Evolutionary conservation across 139 green algal species (phyloP).

Genomic region (Trebouxia sp.): DNA sequence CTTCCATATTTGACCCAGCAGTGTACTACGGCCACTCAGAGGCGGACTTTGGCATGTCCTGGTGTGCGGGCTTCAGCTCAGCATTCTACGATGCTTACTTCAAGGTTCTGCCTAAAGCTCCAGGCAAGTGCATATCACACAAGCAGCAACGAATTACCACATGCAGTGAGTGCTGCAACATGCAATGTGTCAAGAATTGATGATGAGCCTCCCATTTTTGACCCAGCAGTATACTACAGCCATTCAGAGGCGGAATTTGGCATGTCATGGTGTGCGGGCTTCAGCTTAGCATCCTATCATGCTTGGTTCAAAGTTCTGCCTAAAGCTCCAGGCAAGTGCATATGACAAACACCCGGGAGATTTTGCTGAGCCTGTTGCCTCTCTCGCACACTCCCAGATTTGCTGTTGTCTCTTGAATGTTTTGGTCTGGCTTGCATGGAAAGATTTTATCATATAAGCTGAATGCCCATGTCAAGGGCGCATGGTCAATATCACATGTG

Average conservation of each 20-base stretch:
- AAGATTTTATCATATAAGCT: too few species aligned
- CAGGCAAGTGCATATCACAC: conserved; percentile 24
- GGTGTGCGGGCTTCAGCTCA: conserved; percentile 64
- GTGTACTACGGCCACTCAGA: conserved; percentile 79
- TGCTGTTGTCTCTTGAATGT: too few species aligned
- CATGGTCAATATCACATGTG: too few species aligned
- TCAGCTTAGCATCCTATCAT: conserved; percentile 57
- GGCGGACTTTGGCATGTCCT: conserved; percentile 95
- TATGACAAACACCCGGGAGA: too few species aligned
- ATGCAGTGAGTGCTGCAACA: too few species aligned
- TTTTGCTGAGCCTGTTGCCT: too few species aligned
- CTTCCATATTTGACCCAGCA: conserved; percentile 83
- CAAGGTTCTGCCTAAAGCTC: conserved; percentile 68
- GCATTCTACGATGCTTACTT: conserved; percentile 68
- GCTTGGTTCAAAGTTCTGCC: conserved; percentile 75
- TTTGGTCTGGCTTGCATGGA: too few species aligned
- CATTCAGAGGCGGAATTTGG: conserved; percentile 96
- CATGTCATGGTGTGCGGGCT: conserved; percentile 82
- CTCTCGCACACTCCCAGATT: too few species aligned
- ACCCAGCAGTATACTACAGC: conserved; percentile 64
- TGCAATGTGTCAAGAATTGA: conserved; percentile 87
- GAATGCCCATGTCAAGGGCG: too few species aligned
- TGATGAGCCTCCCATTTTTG: conserved; percentile 79
- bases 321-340: conserved; percentile 43
- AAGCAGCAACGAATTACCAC: background rate